phyloP scores from a whole-genome alignment of 2,329 filamentous ascomycete genomes.

The Coleophoma crateriformis region DNA sequence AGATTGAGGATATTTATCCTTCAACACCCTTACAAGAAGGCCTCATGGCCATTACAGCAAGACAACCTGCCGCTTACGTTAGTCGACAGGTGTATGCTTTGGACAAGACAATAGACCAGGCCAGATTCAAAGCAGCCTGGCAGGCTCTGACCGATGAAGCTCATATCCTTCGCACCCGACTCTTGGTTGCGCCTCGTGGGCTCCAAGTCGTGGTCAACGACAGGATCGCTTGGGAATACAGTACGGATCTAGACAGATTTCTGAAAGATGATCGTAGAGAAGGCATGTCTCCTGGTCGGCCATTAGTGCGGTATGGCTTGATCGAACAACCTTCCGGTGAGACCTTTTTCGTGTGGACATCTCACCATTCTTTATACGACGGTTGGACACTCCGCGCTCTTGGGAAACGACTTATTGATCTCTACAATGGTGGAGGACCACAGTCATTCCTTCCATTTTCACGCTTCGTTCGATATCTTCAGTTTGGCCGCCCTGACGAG shows the following conservation, averaged over 20 bases:
- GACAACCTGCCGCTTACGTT: slow-evolving; percentile 8
- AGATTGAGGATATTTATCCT: not conserved
- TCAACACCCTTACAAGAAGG: slow-evolving; percentile 1
- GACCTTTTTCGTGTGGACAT: slow-evolving; percentile 2
- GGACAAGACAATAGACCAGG: not conserved
- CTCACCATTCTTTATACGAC: slow-evolving; percentile 1
- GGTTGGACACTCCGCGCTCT: slow-evolving; percentile 1
- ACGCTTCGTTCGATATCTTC: not conserved
- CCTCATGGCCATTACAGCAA: not conserved
- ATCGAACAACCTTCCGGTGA: not conserved
- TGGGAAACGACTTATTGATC: slow-evolving; percentile 1
- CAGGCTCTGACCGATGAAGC: not conserved
- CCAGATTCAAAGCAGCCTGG: not conserved
- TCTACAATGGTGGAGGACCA: not conserved
- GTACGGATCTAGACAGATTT: slow-evolving; percentile 7
- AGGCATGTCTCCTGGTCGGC: slow-evolving; percentile 1
- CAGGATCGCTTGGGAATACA: slow-evolving; percentile 1
- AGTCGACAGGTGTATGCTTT: not conserved
- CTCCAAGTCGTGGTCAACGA: slow-evolving; percentile 9
- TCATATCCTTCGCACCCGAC: slow-evolving; percentile 1
- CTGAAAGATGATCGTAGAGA: slow-evolving; percentile 1
- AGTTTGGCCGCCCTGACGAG: not conserved
- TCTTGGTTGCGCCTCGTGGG: not conserved
- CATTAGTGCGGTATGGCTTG: slow-evolving; percentile 2
- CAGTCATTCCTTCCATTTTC: not conserved